Conservation (phyloP, 306 rosid genomes). For the Vigna trinervia region DNA sequence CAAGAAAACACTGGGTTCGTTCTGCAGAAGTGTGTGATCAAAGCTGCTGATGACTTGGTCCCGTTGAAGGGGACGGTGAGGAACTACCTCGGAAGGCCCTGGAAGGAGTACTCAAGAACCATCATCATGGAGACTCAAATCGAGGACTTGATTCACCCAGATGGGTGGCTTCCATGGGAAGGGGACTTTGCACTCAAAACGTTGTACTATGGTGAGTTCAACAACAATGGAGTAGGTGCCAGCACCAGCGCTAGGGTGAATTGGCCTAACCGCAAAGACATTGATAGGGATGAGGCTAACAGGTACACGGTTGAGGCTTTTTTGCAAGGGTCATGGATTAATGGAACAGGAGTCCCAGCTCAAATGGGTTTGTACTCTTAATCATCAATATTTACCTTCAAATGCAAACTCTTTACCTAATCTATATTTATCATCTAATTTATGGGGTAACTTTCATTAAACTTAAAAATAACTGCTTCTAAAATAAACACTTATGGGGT, state of each 20-base stretch:
- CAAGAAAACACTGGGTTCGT: slow-evolving; percentile 64
- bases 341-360: slow-evolving; percentile 54
- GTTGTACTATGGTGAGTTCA: slow-evolving; percentile 69
- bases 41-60: slow-evolving; percentile 46
- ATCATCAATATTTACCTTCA: too few species aligned
- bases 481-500: too few species aligned
- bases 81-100: slow-evolving; percentile 84
- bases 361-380: slow-evolving; percentile 51
- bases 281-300: slow-evolving; percentile 59
- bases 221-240: slow-evolving; percentile 73
- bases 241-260: slow-evolving; percentile 60
- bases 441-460: too few species aligned
- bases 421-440: too few species aligned
- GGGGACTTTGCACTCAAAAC: slow-evolving; percentile 74
- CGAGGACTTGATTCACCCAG: slow-evolving; percentile 59
- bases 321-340: slow-evolving; percentile 71
- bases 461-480: too few species aligned
- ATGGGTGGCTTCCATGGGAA: slow-evolving; percentile 75
- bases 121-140: slow-evolving; percentile 74
- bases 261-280: slow-evolving; percentile 64
- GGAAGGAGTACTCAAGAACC: slow-evolving; percentile 77
- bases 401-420: too few species aligned
- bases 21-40: slow-evolving; percentile 64
- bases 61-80: slow-evolving; percentile 33
- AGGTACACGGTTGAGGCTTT: slow-evolving; percentile 60